phyloP scores from a whole-genome alignment of 2,329 filamentous ascomycete genomes.

The Pyrenophora teres region DNA sequence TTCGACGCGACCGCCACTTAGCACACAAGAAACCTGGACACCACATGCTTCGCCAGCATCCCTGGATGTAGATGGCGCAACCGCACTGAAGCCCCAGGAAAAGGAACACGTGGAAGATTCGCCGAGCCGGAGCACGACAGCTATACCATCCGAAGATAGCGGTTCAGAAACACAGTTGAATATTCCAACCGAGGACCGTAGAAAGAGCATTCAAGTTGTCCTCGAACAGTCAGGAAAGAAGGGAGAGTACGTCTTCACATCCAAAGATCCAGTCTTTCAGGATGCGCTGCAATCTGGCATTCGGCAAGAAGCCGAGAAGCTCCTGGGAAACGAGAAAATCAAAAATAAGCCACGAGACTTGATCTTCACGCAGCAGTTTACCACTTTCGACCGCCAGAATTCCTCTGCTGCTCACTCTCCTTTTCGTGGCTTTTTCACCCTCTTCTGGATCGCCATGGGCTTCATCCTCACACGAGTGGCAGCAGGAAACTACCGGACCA shows the following conservation, averaged over 20 bases:
- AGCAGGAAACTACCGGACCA: constrained; percentile 68
- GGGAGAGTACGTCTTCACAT: constrained; percentile 55
- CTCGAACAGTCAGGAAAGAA: constrained; percentile 54
- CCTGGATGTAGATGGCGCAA: constrained; percentile 50
- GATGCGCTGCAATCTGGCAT: constrained; percentile 53
- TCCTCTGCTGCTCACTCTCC: constrained; percentile 66
- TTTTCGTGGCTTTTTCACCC: constrained; percentile 78
- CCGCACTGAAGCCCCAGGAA: constrained; percentile 44
- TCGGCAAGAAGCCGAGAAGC: constrained; percentile 48
- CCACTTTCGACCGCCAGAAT: constrained; percentile 76
- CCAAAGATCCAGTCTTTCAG: constrained; percentile 56
- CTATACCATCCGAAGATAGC: constrained; percentile 32
- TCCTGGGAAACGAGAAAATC: constrained; percentile 34
- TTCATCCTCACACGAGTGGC: constrained; percentile 70
- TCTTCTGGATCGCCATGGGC: constrained; percentile 75
- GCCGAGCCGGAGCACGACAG: constrained; percentile 32
- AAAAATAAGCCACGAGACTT: constrained; percentile 58
- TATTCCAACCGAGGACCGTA: constrained; percentile 23
- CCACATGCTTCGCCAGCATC: constrained; percentile 29
- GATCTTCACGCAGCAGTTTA: constrained; percentile 74
- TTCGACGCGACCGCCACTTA: constrained; percentile 20
- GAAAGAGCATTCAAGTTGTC: constrained; percentile 53
- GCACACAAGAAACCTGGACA: constrained; percentile 35
- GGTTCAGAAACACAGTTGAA: constrained; percentile 18
- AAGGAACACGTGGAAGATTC: constrained; percentile 45